Evolutionary conservation across 2,329 filamentous ascomycete genomes (phyloP), one percentile per base, ranked within the genome.

Genomic region (Dactylellina parvicollis): DNA sequence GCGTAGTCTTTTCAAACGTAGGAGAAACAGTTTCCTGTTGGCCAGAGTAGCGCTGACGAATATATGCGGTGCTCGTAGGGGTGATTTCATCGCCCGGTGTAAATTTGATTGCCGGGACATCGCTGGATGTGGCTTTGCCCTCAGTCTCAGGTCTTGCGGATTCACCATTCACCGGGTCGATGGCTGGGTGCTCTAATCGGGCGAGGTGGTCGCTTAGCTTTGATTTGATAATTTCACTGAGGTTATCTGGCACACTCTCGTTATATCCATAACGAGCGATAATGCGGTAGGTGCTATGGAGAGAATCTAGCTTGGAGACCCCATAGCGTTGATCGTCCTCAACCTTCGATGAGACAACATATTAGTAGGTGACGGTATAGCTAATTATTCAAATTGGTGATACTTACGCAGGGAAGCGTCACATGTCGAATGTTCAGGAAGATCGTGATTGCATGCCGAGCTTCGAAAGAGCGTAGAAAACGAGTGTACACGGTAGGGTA

Each of bases 241-340:
- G 83, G 66, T 90, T 86, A 0, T 86, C 86, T 0, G 86, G 88
- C 47, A 92, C 84, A 85, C 74, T 89, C 76, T 92, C 90, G 80
- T 86, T 89, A 79, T 90, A 92, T 0, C 90, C 90, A 77, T 92
- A 88, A 10, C 89, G 86, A 1, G 91, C 83, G 1, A 89, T 86
- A 7, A 92, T 82, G 2, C 89, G 86, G 78, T 91, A 92, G 76
- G 87, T 89, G 30, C 87, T 85, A 0, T 86, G 86, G 16, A 90
- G 80, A 0, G 81, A 79, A 4, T 83, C 80, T 4, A 82, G 79
- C 4, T 79, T 78, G 4, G 85, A 80, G n/a, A 81, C 80, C 16
- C 14, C 57, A 74, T 85, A 86, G 0, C 85, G 81, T 5, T 86
- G 81, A 1, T 83, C 82, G n/a, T 75, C 70, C 1, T 49, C 46